Percentiles rank a stretch among this genome's conserved stretches.
Evolutionary conservation across 768 basidiomycete genomes (phyloP).

Genomic region (Agaricus bisporus): DNA sequence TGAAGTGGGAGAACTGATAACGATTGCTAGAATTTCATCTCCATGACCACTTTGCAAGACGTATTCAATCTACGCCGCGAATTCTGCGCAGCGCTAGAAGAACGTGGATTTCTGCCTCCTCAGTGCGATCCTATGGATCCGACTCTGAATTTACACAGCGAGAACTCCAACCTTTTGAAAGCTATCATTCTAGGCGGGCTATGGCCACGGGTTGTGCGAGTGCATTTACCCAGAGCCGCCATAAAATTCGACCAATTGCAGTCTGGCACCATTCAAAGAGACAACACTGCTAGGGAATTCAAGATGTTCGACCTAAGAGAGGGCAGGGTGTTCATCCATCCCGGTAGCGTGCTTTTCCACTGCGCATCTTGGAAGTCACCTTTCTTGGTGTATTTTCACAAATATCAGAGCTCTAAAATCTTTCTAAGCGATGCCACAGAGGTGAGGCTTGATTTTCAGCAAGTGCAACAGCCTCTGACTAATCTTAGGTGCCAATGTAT

Average conservation of each 20-base stretch:
- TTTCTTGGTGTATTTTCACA: constrained; percentile 80
- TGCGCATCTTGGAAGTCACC: constrained; percentile 69
- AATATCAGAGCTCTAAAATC: constrained; percentile 75
- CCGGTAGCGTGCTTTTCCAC: constrained; percentile 73
- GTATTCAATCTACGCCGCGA: constrained; percentile 74
- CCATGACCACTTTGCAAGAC: constrained; percentile 64
- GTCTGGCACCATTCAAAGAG: constrained; percentile 77
- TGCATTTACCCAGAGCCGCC: constrained; percentile 65
- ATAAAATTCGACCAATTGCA: constrained; percentile 84
- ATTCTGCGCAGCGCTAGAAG: constrained; percentile 61
- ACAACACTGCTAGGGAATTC: constrained; percentile 80
- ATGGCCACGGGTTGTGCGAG: constrained; percentile 77
- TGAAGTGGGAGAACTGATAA: background rate
- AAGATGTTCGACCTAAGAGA: constrained; percentile 69
- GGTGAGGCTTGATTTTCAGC: constrained; percentile 32
- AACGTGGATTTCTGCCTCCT: constrained; percentile 62
- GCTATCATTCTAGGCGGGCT: constrained; percentile 80
- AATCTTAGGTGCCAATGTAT: constrained; percentile 73
- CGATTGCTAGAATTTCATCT: constrained; percentile 67
- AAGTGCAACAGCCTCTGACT: background rate
- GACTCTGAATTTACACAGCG: constrained; percentile 57
- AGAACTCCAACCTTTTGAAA: constrained; percentile 74
- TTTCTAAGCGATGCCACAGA: constrained; percentile 86
- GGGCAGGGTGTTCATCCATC: constrained; percentile 76
- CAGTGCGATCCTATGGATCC: constrained; percentile 38